Evolutionary conservation across 768 basidiomycete species (phyloP).

Genomic region (Russula abietina): DNA sequence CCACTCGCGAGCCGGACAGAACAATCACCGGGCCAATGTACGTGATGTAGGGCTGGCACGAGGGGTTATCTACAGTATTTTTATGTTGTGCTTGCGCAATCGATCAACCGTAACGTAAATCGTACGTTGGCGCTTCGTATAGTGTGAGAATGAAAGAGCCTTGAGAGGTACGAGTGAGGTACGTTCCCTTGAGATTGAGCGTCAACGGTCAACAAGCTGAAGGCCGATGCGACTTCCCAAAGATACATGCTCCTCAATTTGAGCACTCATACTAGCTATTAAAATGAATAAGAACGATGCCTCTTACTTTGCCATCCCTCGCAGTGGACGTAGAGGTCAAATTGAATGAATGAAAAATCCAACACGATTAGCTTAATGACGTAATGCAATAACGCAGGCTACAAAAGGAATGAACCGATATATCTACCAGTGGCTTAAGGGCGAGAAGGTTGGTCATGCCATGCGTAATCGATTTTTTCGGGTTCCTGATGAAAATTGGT

Average conservation of each 20-base stretch:
- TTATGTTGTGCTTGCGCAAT: background rate
- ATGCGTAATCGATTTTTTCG: background rate
- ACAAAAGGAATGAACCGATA: conserved; percentile 28
- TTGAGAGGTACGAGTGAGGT: too few relatives aligned
- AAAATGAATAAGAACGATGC: conserved; percentile 24
- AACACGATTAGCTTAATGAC: conserved; percentile 51
- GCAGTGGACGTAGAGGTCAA: too few relatives aligned
- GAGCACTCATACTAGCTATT: too few relatives aligned
- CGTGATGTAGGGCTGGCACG: conserved; percentile 36
- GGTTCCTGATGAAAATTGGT: conserved; percentile 26
- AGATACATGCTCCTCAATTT: conserved; percentile 42
- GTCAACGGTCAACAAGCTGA: background rate
- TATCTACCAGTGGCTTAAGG: conserved; percentile 33
- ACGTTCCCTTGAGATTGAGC: background rate
- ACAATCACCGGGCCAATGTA: conserved; percentile 41
- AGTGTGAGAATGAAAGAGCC: conserved; percentile 8
- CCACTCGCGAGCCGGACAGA: conserved; percentile 34
- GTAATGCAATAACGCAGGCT: conserved; percentile 32
- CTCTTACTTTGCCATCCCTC: conserved; percentile 10
- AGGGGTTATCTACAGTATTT: background rate
- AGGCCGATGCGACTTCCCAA: conserved; percentile 39
- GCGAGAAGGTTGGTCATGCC: conserved; percentile 29
- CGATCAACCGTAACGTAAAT: conserved; percentile 27
- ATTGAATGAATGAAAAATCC: background rate
- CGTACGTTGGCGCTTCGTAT: conserved; percentile 39